phyloP scores from a whole-genome alignment of 2,329 filamentous ascomycete species.

The Verticillium albo-atrum region DNA sequence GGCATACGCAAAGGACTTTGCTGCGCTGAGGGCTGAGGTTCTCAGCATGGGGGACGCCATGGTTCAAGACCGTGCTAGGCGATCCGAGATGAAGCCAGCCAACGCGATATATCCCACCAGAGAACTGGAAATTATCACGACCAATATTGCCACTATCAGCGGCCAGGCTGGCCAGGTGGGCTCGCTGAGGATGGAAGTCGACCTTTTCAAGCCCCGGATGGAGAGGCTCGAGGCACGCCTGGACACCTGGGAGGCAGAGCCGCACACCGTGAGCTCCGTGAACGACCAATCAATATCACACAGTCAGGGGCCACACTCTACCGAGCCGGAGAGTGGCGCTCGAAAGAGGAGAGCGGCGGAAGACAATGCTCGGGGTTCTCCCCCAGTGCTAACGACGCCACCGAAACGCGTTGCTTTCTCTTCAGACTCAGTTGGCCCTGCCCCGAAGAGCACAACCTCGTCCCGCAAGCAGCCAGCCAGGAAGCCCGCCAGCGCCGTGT shows the following conservation, averaged over 20 bases:
- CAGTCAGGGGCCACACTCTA: background rate
- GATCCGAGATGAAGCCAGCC: background rate
- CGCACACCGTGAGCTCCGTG: no score
- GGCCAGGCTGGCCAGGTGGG: constrained; percentile 33
- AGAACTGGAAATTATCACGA: constrained; percentile 35
- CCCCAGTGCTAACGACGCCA: background rate
- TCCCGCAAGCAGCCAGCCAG: background rate
- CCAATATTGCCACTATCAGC: constrained; percentile 31
- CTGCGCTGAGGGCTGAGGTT: constrained; percentile 26
- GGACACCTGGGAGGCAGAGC: background rate
- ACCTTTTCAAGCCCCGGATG: constrained; percentile 31
- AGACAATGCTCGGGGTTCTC: background rate
- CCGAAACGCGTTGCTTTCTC: background rate
- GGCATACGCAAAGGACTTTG: constrained; percentile 24
- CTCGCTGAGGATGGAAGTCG: constrained; percentile 35
- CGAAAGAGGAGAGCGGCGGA: background rate
- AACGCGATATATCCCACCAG: constrained; percentile 10
- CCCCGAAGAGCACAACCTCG: background rate
- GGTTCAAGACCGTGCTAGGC: constrained; percentile 17
- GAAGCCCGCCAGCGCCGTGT: background rate
- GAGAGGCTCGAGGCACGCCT: constrained; percentile 25
- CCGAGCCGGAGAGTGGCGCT: background rate
- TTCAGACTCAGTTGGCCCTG: background rate
- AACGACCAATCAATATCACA: background rate
- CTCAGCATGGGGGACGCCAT: constrained; percentile 23